Evolutionary conservation across 306 rosid genomes (phyloP), one percentile per base, ranked within the genome.

Genomic region (Dalbergia cochinchinensis): DNA sequence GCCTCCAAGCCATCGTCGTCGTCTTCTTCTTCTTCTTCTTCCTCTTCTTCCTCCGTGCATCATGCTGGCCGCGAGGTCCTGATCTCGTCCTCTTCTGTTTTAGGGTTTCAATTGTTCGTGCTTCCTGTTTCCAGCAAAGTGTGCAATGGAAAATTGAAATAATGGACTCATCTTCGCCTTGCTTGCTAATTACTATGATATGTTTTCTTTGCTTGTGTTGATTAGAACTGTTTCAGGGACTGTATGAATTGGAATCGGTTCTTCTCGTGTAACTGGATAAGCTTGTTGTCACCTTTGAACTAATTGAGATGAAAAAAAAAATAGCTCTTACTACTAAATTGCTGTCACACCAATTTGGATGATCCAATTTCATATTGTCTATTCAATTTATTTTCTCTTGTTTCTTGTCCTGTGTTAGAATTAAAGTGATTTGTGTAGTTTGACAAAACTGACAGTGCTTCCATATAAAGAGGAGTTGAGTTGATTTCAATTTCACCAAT

Each of bases 31-130:
- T 53, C 60, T 5, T 71, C 83, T 5, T 72, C 83, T 19, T 78
- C 97, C 4, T 78, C 91, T 0, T 37, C 41, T 6, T 37, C 41
- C 0, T 78, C 92, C 11, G 35, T 83, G 20, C 94, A 91, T 71
- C 93, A 87, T 66, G 16, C 97, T 6, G 97, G 97, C 68, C 91
- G 92, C 42, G 94, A 94, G 93, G 98, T 92, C 41, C 8, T 39
- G 51, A 51, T 65, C 76, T 59, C 35, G 71, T 45, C 6, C 15
- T 74, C 31, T 41, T 11, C 75, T 64, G 4, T 77, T 57, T 72
- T 77, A 77, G 86, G 87, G 80, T 58, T 86, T 81, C 62, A 22
- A 35, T 65, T 65, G 6, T 63, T 71, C 15, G 11, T 11, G 65
- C 73, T 67, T 26, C 18, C 31, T 26, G 31, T 26, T 26, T 26